Evolutionary conservation across 345 rosid genomes (phyloP), one percentile per base, ranked within the genome.

Genomic region (Pelargonium nanum): DNA sequence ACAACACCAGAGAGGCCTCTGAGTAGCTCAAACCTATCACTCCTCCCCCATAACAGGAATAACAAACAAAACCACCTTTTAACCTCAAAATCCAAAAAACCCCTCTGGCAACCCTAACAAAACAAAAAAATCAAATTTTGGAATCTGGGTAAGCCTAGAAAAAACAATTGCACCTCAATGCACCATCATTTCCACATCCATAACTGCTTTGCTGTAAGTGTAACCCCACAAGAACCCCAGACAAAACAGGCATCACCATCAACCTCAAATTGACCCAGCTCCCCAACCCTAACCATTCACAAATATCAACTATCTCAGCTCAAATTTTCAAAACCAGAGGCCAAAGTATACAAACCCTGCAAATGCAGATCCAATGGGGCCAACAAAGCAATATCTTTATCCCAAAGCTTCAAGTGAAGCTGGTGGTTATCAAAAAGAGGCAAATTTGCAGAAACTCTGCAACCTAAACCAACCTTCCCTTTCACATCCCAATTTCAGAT

Each of bases 21-120:
- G 48, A 40, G 48, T 40, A 40, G 5, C 48, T 40, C 48, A 40
- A 40, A 40, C 48, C 15, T 40, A 40, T 40, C 48, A 6, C 9
- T 67, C 72, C 63, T 63, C 58, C 56, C 44, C 22, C 55, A 19
- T 52, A 17, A 52, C 5, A 15, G n/a, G 22, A 52, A n/a, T 19
- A 52, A 19, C 22, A 52, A 52, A 19, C 5, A 52, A 52, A 52
- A 20, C 55, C 55, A 19, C 55, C 48, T 10, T 28, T 7, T 28
- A 3, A 3, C 7, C 32, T 28, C 32, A 3, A n/a, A n/a, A n/a
- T 28, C 32, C 32, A 3, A 3, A 28, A 28, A 28, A 28, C 32
- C 3, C 32, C 3, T 28, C 48, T 40, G 48, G 16, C 9, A 40
- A 40, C 48, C 48, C 48, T 40, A 6, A 7, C 15, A 15, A 40